Conservation (phyloP, 129 eudicot genomes). For the Silybum marianum region DNA sequence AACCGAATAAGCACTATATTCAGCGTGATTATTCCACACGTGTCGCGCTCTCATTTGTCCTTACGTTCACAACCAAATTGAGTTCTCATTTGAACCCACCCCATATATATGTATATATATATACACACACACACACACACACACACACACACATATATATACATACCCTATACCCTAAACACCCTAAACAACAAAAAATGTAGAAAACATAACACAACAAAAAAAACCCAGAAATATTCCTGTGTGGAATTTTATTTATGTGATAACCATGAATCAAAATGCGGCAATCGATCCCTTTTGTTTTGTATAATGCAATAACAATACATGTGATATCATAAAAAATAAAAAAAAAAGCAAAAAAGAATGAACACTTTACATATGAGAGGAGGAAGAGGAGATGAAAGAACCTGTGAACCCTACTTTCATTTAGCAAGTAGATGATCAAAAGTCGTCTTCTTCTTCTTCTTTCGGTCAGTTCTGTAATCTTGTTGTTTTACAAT, state of each 20-base stretch:
- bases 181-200: too few species aligned
- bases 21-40: too few species aligned
- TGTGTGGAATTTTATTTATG: constrained; percentile 28
- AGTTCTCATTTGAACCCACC: too few species aligned
- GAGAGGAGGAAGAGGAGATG: constrained; percentile 10
- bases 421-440: constrained; percentile 27
- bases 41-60: too few species aligned
- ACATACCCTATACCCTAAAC: too few species aligned
- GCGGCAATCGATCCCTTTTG: constrained; percentile 30
- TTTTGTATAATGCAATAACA: constrained; percentile 41
- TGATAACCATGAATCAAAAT: constrained; percentile 20
- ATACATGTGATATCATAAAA: constrained; percentile 36
- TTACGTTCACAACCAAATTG: too few species aligned
- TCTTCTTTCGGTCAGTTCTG: constrained; percentile 18
- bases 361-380: constrained; percentile 37
- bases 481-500: constrained; percentile 53
- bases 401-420: constrained; percentile 31
- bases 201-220: too few species aligned
- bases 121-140: not conserved
- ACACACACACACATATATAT: not conserved
- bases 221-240: not conserved
- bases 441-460: constrained; percentile 16
- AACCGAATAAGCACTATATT: too few species aligned
- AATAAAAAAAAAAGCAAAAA: constrained; percentile 26
- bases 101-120: too few species aligned